Evolutionary conservation across 805 yeast species (phyloP).

Genomic region (Wickerhamiella domercqiae): DNA sequence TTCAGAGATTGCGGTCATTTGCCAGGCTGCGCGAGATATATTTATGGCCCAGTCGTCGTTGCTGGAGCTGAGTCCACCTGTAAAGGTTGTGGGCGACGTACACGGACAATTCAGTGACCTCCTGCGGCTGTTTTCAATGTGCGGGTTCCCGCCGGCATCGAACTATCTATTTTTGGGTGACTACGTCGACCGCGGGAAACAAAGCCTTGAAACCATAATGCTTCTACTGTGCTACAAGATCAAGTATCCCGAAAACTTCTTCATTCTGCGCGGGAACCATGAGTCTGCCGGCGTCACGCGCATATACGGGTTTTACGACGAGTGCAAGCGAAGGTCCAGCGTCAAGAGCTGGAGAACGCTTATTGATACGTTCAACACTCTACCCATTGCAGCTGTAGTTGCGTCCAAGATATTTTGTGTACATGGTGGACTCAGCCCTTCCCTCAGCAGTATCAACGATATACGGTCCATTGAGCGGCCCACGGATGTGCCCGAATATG

Average conservation of each 20-base stretch:
- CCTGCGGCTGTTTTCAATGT: conserved; percentile 77
- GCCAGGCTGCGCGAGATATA: conserved; percentile 77
- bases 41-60: conserved; percentile 82
- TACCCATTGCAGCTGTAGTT: conserved; percentile 91
- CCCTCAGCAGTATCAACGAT: conserved; percentile 56
- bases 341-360: conserved; percentile 88
- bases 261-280: conserved; percentile 85
- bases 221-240: conserved; percentile 82
- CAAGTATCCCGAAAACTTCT: conserved; percentile 92
- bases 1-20: conserved; percentile 74
- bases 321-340: conserved; percentile 86
- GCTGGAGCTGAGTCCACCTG: conserved; percentile 74
- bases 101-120: conserved; percentile 94
- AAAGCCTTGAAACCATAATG: conserved; percentile 80
- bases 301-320: conserved; percentile 95
- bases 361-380: conserved; percentile 85
- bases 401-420: conserved; percentile 90
- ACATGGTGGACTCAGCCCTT: conserved; percentile 74
- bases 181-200: conserved; percentile 96
- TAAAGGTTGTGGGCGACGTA: conserved; percentile 81
- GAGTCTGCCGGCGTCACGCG: conserved; percentile 95
- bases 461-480: conserved; percentile 63
- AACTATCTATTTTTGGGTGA: conserved; percentile 90
- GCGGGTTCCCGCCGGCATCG: conserved; percentile 93
- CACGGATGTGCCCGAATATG: conserved; percentile 76